Evolutionary conservation across 805 yeast genomes (phyloP).

Genomic region (Metschnikowia cubensis): DNA sequence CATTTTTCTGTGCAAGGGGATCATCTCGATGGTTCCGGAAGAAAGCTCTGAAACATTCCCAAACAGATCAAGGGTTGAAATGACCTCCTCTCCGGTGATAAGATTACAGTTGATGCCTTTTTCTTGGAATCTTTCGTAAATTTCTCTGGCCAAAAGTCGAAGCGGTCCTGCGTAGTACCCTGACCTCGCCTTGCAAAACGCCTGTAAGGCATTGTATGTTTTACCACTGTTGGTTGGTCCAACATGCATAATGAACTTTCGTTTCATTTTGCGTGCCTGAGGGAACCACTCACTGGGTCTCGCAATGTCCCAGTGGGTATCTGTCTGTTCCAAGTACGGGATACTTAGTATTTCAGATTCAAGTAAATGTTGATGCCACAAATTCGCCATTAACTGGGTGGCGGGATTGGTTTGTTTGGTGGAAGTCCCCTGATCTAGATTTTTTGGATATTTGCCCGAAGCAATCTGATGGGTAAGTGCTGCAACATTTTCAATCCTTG

Average conservation of each 20-base stretch:
- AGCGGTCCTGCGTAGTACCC: constrained; percentile 97
- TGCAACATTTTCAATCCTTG: constrained; percentile 2
- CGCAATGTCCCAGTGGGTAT: constrained; percentile 15
- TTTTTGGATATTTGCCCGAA: constrained; percentile 5
- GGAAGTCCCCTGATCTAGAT: not conserved
- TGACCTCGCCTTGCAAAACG: constrained; percentile 56
- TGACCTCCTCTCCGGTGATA: constrained; percentile 93
- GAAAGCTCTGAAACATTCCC: constrained; percentile 75
- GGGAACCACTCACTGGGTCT: constrained; percentile 69
- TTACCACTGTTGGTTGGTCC: constrained; percentile 98
- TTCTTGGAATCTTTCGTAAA: constrained; percentile 72
- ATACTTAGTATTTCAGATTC: constrained; percentile 4
- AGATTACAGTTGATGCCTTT: constrained; percentile 74
- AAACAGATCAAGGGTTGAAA: constrained; percentile 59
- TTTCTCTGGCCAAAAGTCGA: constrained; percentile 84
- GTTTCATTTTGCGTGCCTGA: constrained; percentile 69
- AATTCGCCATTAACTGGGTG: not conserved
- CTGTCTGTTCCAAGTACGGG: constrained; percentile 4
- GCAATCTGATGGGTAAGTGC: constrained; percentile 8
- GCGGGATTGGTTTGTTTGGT: not conserved
- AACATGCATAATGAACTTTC: constrained; percentile 86
- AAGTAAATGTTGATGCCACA: constrained; percentile 9
- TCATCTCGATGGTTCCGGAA: constrained; percentile 93
- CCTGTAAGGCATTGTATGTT: constrained; percentile 75
- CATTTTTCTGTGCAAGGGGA: constrained; percentile 59